A percentile compares a stretch with the other conserved stretches of the same genome.
These are phyloP conservation scores for Phytophthora niederhauseri DNA, from an alignment of 352 stramenopile genomes.

Conservation along the genomic window DNA sequence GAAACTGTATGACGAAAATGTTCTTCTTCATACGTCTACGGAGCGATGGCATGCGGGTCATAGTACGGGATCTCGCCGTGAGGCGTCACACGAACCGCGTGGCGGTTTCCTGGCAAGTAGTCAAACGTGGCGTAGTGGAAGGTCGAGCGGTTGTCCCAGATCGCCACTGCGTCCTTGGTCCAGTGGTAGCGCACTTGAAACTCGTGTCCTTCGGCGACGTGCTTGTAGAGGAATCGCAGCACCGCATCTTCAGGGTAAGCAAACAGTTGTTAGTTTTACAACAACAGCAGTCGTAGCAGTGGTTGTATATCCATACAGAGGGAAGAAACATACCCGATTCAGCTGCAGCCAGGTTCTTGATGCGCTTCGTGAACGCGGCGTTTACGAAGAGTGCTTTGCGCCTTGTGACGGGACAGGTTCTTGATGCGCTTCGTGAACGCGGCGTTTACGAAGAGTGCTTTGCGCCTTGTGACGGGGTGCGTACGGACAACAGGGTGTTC, in stretches of 20 bases:
- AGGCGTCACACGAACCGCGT: constrained; percentile 14
- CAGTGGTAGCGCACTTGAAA: constrained; percentile 16
- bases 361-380: constrained; percentile 15
- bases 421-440: constrained; percentile 18
- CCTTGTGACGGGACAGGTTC: too few relatives aligned
- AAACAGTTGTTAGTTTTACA: not conserved
- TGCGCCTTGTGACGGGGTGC: constrained; percentile 7
- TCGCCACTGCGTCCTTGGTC: constrained; percentile 13
- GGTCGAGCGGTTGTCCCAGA: constrained; percentile 17
- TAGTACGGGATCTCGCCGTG: constrained; percentile 13
- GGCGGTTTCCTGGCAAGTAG: constrained; percentile 14
- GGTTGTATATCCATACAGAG: not conserved
- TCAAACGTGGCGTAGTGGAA: constrained; percentile 17
- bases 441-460: constrained; percentile 14
- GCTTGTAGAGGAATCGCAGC: constrained; percentile 11
- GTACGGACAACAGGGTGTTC: constrained; percentile 12
- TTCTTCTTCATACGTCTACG: not conserved
- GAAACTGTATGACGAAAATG: too few relatives aligned
- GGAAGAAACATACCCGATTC: constrained; percentile 7
- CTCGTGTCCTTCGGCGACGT: constrained; percentile 13
- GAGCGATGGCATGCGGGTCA: constrained; percentile 1
- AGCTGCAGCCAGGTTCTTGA: constrained; percentile 8
- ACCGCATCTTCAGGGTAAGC: constrained; percentile 2
- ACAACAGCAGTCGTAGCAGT: not conserved
- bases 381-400: too few relatives aligned